Conservation (phyloP, 106 monocot species). For the Cymbidium sinense region DNA sequence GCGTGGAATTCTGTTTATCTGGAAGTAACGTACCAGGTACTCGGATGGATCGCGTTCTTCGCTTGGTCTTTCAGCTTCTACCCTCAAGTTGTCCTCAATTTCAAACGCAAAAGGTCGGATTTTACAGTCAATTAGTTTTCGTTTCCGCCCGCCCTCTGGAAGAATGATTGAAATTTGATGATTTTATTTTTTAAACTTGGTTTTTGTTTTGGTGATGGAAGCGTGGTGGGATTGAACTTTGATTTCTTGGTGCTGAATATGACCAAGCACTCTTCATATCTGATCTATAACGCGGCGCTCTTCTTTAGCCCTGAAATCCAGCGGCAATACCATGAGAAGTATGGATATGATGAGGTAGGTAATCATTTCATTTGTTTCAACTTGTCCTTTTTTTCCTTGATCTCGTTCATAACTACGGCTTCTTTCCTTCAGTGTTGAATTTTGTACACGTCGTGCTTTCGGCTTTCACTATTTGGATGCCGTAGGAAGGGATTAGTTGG, state of each 20-base stretch:
- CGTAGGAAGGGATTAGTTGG: too few species aligned
- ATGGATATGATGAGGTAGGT: conserved; percentile 50
- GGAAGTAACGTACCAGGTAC: conserved; percentile 57
- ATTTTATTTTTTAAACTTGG: conserved; percentile 1
- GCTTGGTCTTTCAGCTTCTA: conserved; percentile 96
- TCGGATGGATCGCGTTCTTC: conserved; percentile 89
- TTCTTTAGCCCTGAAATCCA: conserved; percentile 62
- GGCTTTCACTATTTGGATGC: background rate
- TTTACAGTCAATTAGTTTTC: background rate
- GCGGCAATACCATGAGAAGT: conserved; percentile 63
- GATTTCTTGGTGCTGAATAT: conserved; percentile 75
- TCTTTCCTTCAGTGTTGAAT: background rate
- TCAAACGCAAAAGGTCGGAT: conserved; percentile 60
- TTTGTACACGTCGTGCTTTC: background rate
- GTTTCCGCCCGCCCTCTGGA: background rate
- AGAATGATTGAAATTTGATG: conserved; percentile 6
- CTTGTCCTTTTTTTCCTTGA: background rate
- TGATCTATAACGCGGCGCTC: conserved; percentile 60
- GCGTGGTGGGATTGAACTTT: conserved; percentile 93
- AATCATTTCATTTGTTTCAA: too few species aligned
- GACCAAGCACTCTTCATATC: conserved; percentile 71
- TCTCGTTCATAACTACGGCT: background rate
- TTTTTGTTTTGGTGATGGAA: conserved; percentile 24
- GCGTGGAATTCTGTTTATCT: conserved; percentile 57
- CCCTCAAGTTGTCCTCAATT: conserved; percentile 89